Percentiles rank a stretch among this genome's conserved stretches.
These are phyloP conservation scores for Ceratocystis diversiconidia DNA, from an alignment of 2,329 filamentous ascomycete species.

Conservation along the genomic window DNA sequence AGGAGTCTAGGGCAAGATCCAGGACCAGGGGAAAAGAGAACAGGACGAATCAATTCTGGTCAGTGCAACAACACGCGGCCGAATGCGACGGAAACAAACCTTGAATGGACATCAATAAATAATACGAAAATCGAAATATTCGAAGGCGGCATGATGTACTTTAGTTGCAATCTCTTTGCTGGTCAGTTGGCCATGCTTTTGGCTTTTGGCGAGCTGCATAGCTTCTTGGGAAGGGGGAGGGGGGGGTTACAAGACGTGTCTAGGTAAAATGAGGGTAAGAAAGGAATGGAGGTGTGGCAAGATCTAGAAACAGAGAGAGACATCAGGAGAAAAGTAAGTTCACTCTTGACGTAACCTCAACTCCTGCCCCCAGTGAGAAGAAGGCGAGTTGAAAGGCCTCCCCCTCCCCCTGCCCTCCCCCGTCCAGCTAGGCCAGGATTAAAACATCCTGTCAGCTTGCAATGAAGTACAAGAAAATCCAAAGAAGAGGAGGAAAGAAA, in stretches of 20 bases:
- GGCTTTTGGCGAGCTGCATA: background rate
- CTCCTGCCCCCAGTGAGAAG: background rate
- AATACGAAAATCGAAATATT: background rate
- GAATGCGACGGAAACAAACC: conserved; percentile 8
- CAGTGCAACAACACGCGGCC: conserved; percentile 5
- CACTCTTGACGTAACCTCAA: background rate
- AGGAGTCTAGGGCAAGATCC: background rate
- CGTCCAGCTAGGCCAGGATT: background rate
- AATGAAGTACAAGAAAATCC: background rate
- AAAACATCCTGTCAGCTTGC: background rate
- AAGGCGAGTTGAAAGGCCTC: too few species aligned
- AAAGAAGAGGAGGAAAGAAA: background rate
- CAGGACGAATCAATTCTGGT: background rate
- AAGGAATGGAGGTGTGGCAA: background rate
- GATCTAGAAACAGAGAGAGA: background rate
- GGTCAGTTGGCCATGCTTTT: background rate
- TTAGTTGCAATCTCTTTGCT: background rate
- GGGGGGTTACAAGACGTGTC: background rate
- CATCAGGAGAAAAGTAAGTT: background rate
- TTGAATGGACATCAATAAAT: background rate
- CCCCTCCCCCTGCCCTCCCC: background rate
- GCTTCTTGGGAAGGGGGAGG: background rate
- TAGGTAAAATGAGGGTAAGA: background rate
- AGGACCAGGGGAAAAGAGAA: background rate
- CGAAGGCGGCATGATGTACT: background rate